Evolutionary conservation across 2,329 filamentous ascomycete species (phyloP).

Genomic region (Thelonectria olida): DNA sequence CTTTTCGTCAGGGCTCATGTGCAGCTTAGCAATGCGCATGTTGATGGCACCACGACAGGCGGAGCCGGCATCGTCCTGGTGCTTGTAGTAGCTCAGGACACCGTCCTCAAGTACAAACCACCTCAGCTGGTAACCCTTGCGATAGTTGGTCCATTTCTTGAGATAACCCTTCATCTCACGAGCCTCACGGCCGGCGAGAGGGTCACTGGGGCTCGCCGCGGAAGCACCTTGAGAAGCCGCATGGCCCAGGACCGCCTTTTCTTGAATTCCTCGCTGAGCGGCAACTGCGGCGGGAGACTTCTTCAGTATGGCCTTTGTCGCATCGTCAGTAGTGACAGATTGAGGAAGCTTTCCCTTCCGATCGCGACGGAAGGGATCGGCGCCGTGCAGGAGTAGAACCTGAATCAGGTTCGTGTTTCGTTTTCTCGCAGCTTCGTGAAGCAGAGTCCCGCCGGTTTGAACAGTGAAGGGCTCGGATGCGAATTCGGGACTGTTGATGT

Average conservation of each 20-base stretch:
- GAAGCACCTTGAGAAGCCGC: conserved; percentile 65
- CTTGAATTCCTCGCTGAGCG: conserved; percentile 93
- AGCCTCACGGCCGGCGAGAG: conserved; percentile 81
- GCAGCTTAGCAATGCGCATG: conserved; percentile 93
- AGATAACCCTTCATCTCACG: conserved; percentile 98
- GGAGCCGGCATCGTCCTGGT: conserved; percentile 95
- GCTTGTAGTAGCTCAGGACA: conserved; percentile 98
- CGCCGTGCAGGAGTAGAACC: conserved; percentile 89
- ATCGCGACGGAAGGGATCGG: conserved; percentile 94
- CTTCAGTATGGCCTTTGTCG: conserved; percentile 87
- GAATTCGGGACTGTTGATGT: conserved; percentile 92
- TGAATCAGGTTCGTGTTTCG: conserved; percentile 90
- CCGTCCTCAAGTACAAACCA: conserved; percentile 99
- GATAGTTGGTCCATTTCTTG: conserved; percentile 99
- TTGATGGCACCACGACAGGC: conserved; percentile 98
- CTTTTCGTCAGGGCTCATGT: conserved; percentile 98
- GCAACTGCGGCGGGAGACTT: conserved; percentile 93
- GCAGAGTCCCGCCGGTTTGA: conserved; percentile 86
- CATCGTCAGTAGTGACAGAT: conserved; percentile 95
- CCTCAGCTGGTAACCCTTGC: conserved; percentile 92
- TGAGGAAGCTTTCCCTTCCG: conserved; percentile 95
- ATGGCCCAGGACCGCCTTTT: conserved; percentile 92
- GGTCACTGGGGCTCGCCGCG: conserved; percentile 64
- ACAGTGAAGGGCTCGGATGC: conserved; percentile 81
- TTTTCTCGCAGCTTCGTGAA: conserved; percentile 92